Evolutionary conservation across 306 rosid species (phyloP).

Genomic region (Rosa multiflora): DNA sequence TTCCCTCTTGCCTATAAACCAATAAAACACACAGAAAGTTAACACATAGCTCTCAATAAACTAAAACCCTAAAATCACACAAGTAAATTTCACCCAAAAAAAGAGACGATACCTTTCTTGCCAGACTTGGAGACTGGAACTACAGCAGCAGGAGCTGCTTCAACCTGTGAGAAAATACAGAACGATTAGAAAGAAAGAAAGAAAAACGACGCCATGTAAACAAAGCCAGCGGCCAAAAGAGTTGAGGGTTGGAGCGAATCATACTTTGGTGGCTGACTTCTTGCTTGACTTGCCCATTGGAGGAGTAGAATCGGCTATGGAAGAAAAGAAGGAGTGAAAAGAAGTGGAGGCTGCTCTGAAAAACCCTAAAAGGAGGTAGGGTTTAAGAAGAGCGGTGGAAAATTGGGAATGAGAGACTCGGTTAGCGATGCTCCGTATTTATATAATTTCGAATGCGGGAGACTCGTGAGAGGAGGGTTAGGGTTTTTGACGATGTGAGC

Average conservation of each 20-base stretch:
- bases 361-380: conserved; percentile 46
- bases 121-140: conserved; percentile 42
- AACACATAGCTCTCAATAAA: neutral
- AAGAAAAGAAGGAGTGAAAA: neutral
- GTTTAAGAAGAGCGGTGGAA: conserved; percentile 14
- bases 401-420: neutral
- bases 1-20: conserved; percentile 61
- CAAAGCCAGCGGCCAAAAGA: neutral
- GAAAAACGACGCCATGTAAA: neutral
- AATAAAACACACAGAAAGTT: too few species aligned
- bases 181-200: neutral
- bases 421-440: neutral
- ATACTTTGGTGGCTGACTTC: conserved; percentile 70
- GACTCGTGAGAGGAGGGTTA: neutral
- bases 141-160: conserved; percentile 59
- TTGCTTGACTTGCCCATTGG: conserved; percentile 77
- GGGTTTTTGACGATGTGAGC: conserved; percentile 13
- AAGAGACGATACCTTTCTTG: conserved; percentile 55
- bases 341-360: conserved; percentile 28
- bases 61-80: neutral
- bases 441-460: neutral
- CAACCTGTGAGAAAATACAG: conserved; percentile 45
- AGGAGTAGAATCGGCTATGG: neutral
- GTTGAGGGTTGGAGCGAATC: neutral
- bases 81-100: neutral